A percentile compares a stretch with the other conserved stretches of the same genome.
These are phyloP conservation scores for Sporobolus alterniflorus DNA, from an alignment of 202 grass and related monocot species.

Conservation along the genomic window DNA sequence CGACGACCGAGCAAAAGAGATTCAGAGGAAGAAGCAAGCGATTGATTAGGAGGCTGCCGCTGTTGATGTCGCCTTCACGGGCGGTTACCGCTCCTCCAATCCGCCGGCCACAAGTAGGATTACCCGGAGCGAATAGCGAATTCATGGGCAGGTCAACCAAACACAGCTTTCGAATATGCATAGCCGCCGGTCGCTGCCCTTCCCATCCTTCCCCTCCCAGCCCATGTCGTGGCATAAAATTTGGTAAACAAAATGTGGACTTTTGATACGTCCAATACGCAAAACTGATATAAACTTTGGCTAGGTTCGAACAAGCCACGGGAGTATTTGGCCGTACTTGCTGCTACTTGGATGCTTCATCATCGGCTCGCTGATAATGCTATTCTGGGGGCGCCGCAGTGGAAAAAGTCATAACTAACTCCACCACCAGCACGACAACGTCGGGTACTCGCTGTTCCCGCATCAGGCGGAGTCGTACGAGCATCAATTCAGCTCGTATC, in stretches of 20 bases:
- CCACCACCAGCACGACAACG: too few relatives aligned
- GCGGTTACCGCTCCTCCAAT: neutral
- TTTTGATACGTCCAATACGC: neutral
- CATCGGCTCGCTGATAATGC: too few relatives aligned
- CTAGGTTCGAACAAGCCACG: neutral
- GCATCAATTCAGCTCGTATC: too few relatives aligned
- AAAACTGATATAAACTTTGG: neutral
- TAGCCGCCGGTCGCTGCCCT: neutral
- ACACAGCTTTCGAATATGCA: conserved; percentile 12
- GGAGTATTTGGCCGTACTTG: neutral
- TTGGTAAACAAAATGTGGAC: neutral
- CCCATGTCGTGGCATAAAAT: neutral
- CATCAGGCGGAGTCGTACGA: too few relatives aligned
- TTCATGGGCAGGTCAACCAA: conserved; percentile 5
- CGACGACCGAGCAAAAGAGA: too few relatives aligned
- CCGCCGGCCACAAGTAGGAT: neutral
- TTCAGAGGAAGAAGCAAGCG: neutral
- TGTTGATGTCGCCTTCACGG: neutral
- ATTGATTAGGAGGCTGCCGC: neutral
- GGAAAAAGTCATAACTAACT: neutral
- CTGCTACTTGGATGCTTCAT: neutral
- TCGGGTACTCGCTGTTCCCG: too few relatives aligned
- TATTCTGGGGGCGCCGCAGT: neutral
- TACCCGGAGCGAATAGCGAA: too few relatives aligned
- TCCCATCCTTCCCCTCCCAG: neutral